Evolutionary conservation across 2,329 filamentous ascomycete genomes (phyloP).

Genomic region (Colletotrichum falcatum): DNA sequence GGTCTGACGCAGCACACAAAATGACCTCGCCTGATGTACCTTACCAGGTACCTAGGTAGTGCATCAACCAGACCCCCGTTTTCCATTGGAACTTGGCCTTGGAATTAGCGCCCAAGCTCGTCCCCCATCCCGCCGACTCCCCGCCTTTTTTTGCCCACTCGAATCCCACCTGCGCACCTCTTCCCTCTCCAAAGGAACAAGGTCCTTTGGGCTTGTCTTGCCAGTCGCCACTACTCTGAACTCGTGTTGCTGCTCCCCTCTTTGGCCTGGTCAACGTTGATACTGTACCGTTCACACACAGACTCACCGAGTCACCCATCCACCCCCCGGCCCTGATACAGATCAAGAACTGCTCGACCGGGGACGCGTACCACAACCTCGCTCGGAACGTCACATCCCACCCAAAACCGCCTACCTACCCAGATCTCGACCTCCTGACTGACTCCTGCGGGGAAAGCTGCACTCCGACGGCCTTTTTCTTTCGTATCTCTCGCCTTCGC

Average conservation of each 20-base stretch:
- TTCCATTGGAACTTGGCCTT: constrained; percentile 35
- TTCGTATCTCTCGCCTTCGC: constrained; percentile 16
- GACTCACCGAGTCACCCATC: neutral
- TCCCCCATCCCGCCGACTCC: constrained; percentile 33
- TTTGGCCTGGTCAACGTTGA: constrained; percentile 2
- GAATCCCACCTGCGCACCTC: constrained; percentile 32
- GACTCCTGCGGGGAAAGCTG: constrained; percentile 30
- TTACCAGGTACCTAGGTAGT: neutral
- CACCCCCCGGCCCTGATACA: constrained; percentile 30
- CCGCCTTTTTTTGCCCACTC: constrained; percentile 35
- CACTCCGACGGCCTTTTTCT: constrained; percentile 17
- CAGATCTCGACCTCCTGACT: constrained; percentile 19
- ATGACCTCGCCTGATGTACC: neutral
- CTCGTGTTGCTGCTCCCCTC: constrained; percentile 4
- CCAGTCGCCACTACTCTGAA: constrained; percentile 13
- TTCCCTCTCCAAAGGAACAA: constrained; percentile 20
- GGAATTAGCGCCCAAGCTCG: constrained; percentile 41
- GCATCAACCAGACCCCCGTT: constrained; percentile 18
- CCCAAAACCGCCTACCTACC: constrained; percentile 11
- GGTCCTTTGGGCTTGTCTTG: constrained; percentile 29
- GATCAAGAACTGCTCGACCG: constrained; percentile 21
- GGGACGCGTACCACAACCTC: constrained; percentile 30
- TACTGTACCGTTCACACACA: neutral
- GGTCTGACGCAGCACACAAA: neutral
- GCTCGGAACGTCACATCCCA: constrained; percentile 11